Base-by-base conservation (phyloP, 202 grass and related monocot genomes). In the Carex arenaria region DNA sequence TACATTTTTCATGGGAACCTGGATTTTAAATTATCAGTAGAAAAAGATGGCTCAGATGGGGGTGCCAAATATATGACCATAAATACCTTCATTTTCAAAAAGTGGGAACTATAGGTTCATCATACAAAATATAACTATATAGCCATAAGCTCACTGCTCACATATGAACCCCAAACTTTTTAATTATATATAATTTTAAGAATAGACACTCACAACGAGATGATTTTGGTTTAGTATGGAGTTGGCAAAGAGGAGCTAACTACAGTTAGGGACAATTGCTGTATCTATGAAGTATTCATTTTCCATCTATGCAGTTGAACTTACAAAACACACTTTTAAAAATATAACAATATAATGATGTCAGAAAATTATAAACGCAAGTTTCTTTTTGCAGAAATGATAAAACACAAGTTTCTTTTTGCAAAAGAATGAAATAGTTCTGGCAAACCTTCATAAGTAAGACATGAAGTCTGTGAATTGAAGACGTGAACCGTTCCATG, bases 401-500 rank as follows among this genome's bases (percentile, higher is more conserved):
- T 19, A 20, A 71, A 71, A 76, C 14, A 61, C n/a, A 45, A 61
- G 59, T 55, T 51, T 40, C 3, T 64, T 53, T 85, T 78, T 64
- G 40, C 57, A 76, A 51, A 72, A 53, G 10, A 79, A 9, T 40
- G 63, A 45, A 72, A 31, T 56, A 13, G 14, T 81, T 87, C 28
- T 40, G 60, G 60, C 62, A 57, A 82, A 90, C 93, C 93, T 95
- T 95, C 49, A 89, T 68, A 89, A 98, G 95, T 67, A 90, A 82
- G 88, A 83, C 62, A 85, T 90, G 95, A 83, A 98, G 86, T 65
- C 93, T 90, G 52, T 81, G 95, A 74, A 98, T 80, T 42, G 88
- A 93, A 84, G 87, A 92, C 78, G 85, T 95, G 56, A 98, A 87
- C 76, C 73, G 89, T 82, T 95, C 93, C 86, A 98, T 80, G 75